Evolutionary conservation across 805 yeast genomes (phyloP), one percentile per base, ranked within the genome.

Genomic region (Ogataea paradorogensis): DNA sequence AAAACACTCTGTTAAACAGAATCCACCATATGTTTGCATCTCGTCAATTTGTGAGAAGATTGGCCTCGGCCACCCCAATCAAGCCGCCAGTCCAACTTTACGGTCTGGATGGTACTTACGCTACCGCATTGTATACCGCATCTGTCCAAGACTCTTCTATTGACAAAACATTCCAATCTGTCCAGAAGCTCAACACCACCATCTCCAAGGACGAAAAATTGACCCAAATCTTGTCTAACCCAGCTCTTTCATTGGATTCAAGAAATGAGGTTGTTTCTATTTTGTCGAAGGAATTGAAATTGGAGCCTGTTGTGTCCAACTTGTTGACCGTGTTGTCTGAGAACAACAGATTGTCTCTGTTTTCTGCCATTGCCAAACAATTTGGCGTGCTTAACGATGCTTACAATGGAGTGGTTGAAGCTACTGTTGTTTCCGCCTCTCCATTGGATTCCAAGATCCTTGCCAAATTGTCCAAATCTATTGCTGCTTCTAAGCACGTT

Each of bases 101-200:
- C 60, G 98, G 98, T 50, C 71, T 91, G 54, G 97, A 90, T 55
- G 99, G 98, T 62, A 89, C 98, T 51, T 91, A 91, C 68, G 99
- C 98, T 55, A 77, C 88, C 43, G 96, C 99, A 35, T 77, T 93
- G 57, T 91, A 82, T 79, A 74, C 90, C 40, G 97, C 98, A 15
- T 83, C 98, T 42, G 83, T 83, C 52, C 83, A 86, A 74, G 80
- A 79, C 54, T 77, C 95, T 25, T 72, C 87, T 8, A 70, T 89
- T 54, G 91, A 82, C 42, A 62, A 62, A 51, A 67, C 80, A 48
- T 82, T 90, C 41, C 73, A 74, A 55, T 78, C 90, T 29, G 78
- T 93, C 58, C 64, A 64, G 52, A 66, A 76, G 50, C 65, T 93
- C 54, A 62, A 71, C 57, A 60, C 70, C 28, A 67, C 81, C 49